Conservation (phyloP, 805 yeast genomes). For the Ogataea ganodermae region DNA sequence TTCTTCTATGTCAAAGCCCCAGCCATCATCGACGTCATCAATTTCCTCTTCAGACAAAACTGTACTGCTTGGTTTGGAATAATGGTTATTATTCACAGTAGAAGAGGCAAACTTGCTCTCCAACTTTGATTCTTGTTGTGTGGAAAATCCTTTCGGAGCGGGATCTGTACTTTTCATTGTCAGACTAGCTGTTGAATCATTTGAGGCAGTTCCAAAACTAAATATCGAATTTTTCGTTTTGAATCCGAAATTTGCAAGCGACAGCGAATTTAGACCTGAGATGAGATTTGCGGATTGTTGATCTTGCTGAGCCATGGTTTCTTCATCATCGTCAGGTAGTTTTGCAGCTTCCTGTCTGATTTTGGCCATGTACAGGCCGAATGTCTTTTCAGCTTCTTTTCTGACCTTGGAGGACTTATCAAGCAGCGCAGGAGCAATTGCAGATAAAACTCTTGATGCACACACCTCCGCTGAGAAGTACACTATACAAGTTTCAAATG, state of each 20-base stretch:
- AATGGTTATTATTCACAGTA: neutral
- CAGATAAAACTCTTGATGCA: slow-evolving; percentile 78
- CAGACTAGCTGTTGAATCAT: slow-evolving; percentile 21
- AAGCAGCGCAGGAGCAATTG: slow-evolving; percentile 79
- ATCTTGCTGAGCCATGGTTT: slow-evolving; percentile 27
- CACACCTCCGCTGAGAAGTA: slow-evolving; percentile 73
- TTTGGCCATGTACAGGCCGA: slow-evolving; percentile 60
- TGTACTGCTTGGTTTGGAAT: neutral
- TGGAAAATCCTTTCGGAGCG: neutral
- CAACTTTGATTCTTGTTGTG: neutral
- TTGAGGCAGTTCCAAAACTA: slow-evolving; percentile 20
- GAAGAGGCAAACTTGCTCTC: neutral
- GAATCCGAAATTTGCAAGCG: slow-evolving; percentile 28
- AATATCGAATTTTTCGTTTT: slow-evolving; percentile 19
- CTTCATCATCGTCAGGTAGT: slow-evolving; percentile 31
- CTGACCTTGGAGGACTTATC: slow-evolving; percentile 75
- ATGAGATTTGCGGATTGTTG: slow-evolving; percentile 16
- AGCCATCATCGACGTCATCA: slow-evolving; percentile 31
- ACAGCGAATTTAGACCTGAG: slow-evolving; percentile 21
- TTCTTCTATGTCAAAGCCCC: slow-evolving; percentile 34
- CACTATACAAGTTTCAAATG: slow-evolving; percentile 64
- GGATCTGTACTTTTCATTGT: slow-evolving; percentile 21
- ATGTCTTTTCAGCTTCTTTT: slow-evolving; percentile 65
- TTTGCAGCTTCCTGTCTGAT: slow-evolving; percentile 49
- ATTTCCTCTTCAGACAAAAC: slow-evolving; percentile 19